Evolutionary conservation across 108 stramenopile species (phyloP).

Genomic region (Aurantiochytrium sp.): DNA sequence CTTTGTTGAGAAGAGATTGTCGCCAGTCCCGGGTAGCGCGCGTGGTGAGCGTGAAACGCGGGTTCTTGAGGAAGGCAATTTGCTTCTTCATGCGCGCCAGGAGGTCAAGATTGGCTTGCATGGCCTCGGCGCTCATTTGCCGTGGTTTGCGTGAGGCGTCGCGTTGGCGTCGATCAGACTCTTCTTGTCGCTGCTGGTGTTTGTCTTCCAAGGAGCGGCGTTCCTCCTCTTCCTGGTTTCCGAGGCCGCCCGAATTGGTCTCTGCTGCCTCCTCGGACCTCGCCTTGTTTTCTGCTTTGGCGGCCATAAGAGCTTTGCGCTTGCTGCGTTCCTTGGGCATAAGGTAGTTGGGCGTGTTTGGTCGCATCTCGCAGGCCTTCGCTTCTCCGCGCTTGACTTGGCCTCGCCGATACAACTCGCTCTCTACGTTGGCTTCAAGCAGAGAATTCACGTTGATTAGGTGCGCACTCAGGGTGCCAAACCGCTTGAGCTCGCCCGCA

Average conservation of each 20-base stretch:
- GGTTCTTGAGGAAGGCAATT: slow-evolving; percentile 10
- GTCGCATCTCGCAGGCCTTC: not conserved
- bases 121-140: not conserved
- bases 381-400: not conserved
- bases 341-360: not conserved
- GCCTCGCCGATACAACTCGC: not conserved
- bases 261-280: not conserved
- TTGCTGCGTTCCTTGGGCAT: not conserved
- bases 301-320: not conserved
- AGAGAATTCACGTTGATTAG: not conserved
- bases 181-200: not conserved
- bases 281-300: not conserved
- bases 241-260: not conserved
- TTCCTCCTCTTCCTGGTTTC: not conserved
- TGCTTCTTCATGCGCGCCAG: not conserved
- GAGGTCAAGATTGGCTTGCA: not conserved
- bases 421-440: not conserved
- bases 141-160: not conserved
- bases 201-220: not conserved
- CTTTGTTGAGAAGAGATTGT: not conserved
- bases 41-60: slow-evolving; percentile 5
- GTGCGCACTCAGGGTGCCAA: not conserved
- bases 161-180: not conserved
- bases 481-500: not conserved
- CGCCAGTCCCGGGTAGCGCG: not conserved